Evolutionary conservation across 495 filamentous ascomycete species (phyloP), one percentile per base, ranked within the genome.

Genomic region (Geoglossum glabrum): DNA sequence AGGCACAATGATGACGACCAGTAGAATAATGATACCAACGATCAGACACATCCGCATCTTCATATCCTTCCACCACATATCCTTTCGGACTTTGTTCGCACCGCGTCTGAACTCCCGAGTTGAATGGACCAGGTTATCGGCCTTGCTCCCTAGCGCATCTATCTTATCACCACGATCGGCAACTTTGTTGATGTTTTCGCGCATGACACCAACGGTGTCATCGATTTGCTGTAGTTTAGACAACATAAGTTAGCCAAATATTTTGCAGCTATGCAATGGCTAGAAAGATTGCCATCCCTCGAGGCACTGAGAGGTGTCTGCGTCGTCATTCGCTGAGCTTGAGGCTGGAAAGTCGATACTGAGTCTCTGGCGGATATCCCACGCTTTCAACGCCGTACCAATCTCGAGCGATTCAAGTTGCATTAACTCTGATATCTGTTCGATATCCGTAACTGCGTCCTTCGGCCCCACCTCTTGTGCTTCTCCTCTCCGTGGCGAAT

Each of bases 11-110:
- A 98, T 96, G 66, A 98, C 79, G 57, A 95, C 72, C 58, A 97
- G 76, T 61, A 97, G 72, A 56, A 96, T 74, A 64, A 95, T 83
- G 70, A 97, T 83, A 59, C 86, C 90, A 57, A 83, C 76, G 59
- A 88, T 84, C 64, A 99, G 74, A 70, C 89, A 97, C 73, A 96
- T 92, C 65, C 90, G 82, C 92, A 97, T 99, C 79, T 95, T 95
- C 88, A 97, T 95, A 70, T 98, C 90, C 79, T 90, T 85, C 85
- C 82, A 85, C 82, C 81, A 88, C 83, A 95, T 94, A 68, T 88
- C 75, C 79, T 96, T 97, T 64, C 90, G 80, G 58, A 97, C 90
- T 62, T 86, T 78, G 73, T 96, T 97, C 65, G 92, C 92, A 59
- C 92, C 89, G 57, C 88, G 82, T 63, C 90, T 87, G 79, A 98